Evolutionary conservation across 1,284 basidiomycete genomes (phyloP).

Genomic region (Rhizopogon hawkerae): DNA sequence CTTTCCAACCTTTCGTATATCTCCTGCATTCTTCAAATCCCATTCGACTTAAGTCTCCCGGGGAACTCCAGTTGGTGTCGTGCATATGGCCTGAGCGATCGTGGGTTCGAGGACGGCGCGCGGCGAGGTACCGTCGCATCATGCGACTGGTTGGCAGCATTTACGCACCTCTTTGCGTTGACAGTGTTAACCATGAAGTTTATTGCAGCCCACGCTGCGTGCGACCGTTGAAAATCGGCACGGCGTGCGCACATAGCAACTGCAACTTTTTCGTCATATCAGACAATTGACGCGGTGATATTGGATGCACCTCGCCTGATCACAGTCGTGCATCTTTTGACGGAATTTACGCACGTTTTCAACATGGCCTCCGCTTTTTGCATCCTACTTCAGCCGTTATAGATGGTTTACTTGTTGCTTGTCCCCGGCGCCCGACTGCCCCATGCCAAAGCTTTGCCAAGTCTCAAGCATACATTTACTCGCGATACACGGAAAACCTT

Average conservation of each 20-base stretch:
- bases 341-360: not conserved
- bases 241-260: not conserved
- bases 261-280: not conserved
- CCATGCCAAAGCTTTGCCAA: too few relatives aligned
- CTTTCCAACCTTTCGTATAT: not conserved
- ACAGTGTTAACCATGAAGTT: not conserved
- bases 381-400: not conserved
- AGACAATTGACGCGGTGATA: not conserved
- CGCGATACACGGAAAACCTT: too few relatives aligned
- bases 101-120: not conserved
- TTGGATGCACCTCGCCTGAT: not conserved
- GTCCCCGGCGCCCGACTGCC: not conserved
- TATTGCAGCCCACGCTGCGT: not conserved
- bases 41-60: too few relatives aligned
- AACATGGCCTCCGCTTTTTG: too few relatives aligned
- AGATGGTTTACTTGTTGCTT: not conserved
- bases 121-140: not conserved
- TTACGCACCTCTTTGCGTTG: not conserved
- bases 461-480: too few relatives aligned
- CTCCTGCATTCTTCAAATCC: too few relatives aligned
- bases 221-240: not conserved
- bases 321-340: too few relatives aligned
- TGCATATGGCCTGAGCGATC: not conserved
- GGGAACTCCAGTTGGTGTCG: not conserved
- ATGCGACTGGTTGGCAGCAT: too few relatives aligned